Evolutionary conservation across 1,284 basidiomycete species (phyloP).

Genomic region (Xerocomus amazonicus): DNA sequence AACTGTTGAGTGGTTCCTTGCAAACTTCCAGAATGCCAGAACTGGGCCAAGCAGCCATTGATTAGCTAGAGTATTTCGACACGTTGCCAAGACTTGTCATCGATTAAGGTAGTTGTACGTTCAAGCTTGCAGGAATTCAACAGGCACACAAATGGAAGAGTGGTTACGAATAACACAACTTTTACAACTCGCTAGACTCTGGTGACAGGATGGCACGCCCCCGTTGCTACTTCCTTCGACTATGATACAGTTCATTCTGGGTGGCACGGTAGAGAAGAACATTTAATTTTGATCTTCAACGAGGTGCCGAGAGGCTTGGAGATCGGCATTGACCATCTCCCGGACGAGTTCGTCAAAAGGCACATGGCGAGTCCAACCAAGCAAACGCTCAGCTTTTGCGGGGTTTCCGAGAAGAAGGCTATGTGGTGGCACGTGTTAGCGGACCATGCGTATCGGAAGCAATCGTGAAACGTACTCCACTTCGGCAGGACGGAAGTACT

Average conservation of each 20-base stretch:
- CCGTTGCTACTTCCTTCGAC: background rate
- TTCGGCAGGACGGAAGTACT: constrained; percentile 88
- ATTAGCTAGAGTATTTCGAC: background rate
- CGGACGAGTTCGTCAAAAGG: constrained; percentile 77
- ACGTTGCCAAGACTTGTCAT: too few species aligned
- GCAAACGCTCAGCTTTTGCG: constrained; percentile 75
- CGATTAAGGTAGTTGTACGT: too few species aligned
- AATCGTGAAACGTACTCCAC: constrained; percentile 65
- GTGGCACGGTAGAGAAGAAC: background rate
- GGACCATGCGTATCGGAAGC: background rate
- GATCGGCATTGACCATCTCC: constrained; percentile 85
- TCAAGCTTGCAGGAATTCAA: too few species aligned
- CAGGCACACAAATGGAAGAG: background rate
- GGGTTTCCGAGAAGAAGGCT: constrained; percentile 81
- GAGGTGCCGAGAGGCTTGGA: constrained; percentile 64
- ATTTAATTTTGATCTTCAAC: constrained; percentile 78
- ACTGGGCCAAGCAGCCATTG: constrained; percentile 37
- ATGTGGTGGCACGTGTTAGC: constrained; percentile 9
- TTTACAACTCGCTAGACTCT: constrained; percentile 3
- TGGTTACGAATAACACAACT: background rate
- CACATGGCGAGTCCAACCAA: constrained; percentile 85
- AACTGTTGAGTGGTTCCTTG: constrained; percentile 76
- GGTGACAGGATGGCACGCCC: background rate
- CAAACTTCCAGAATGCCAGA: constrained; percentile 67
- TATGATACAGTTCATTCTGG: background rate